Evolutionary conservation across 2,329 filamentous ascomycete species (phyloP), one percentile per base, ranked within the genome.

Genomic region (Verticillium dahliae): DNA sequence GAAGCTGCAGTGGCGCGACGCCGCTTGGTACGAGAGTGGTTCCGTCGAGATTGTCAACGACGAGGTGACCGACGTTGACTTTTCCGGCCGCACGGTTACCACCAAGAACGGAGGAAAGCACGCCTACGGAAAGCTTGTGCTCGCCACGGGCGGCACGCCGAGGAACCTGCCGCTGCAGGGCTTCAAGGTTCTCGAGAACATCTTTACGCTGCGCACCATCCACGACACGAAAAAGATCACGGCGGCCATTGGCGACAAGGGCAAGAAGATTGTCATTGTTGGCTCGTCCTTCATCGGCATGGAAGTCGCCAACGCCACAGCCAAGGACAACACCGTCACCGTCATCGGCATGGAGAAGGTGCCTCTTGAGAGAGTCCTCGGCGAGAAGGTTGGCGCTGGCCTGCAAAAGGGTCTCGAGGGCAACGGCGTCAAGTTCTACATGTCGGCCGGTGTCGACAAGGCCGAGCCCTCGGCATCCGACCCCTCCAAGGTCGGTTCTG

Each of bases 231-330:
- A 93, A 72, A 82, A 81, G 62, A 97, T 99, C 66, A 81, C 92
- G 33, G 82, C 80, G 1, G 91, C 92, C 6, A 90, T 96, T 56
- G 92, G 92, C 35, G 85, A 91, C 57, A 89, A 90, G 71, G 87
- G 86, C 62, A 97, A 97, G 82, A 97, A 97, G 75, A 87, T 99
- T 67, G 92, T 97, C 56, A 82, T 99, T 14, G 82, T 99, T 60
- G 95, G 95, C 50, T 94, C 90, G 62, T 96, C 92, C 0, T 99
- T 99, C 75, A 99, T 99, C 71, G 95, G 95, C 50, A 96, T 99
- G 90, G 95, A 99, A 75, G 85, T 96, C n/a, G 94, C 90, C 64
- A 95, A 93, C 65, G 89, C 96, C 0, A 88, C 90, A 0, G 77
- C 84, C 55, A 90, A 89, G 68, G 89, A 90, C 69, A 96, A 99